phyloP scores from a whole-genome alignment of 257 asterid species.

The Solanum pimpinellifolium region DNA sequence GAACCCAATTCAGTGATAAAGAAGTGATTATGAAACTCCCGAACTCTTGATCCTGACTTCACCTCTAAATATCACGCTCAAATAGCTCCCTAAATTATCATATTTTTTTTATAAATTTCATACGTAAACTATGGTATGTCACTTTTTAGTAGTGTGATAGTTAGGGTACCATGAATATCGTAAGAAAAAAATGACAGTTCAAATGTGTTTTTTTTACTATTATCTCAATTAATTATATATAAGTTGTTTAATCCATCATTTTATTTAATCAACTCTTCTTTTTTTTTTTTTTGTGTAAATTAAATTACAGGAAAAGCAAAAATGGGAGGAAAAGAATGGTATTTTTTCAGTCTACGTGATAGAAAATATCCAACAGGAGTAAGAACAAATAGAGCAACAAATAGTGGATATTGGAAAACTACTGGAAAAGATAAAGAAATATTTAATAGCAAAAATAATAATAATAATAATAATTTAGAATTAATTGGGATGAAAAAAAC shows the following conservation, averaged over 20 bases:
- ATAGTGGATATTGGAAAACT: slow-evolving; percentile 88
- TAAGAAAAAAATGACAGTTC: not conserved
- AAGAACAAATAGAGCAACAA: slow-evolving; percentile 86
- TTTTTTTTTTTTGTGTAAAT: not conserved
- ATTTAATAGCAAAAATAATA: slow-evolving; percentile 47
- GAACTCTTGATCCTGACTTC: not conserved
- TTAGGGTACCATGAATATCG: not conserved
- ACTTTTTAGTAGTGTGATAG: not conserved
- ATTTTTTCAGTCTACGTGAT: slow-evolving; percentile 86
- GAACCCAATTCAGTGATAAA: not conserved
- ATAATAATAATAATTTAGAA: slow-evolving; percentile 36
- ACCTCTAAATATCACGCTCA: not conserved
- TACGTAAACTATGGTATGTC: not conserved
- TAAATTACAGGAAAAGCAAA: slow-evolving; percentile 60
- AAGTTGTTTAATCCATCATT: not conserved
- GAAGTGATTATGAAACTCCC: not conserved
- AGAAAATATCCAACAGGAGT: slow-evolving; percentile 93
- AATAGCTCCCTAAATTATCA: not conserved
- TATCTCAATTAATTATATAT: not conserved
- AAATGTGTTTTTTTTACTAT: not conserved
- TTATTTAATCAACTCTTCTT: not conserved
- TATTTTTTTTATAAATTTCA: too few species aligned
- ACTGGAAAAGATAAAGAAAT: slow-evolving; percentile 95
- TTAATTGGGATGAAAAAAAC: slow-evolving; percentile 90
- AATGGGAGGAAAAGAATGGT: slow-evolving; percentile 95